These are phyloP conservation scores for Daedalea quercina DNA, from an alignment of 768 basidiomycete species.

Conservation along the genomic window DNA sequence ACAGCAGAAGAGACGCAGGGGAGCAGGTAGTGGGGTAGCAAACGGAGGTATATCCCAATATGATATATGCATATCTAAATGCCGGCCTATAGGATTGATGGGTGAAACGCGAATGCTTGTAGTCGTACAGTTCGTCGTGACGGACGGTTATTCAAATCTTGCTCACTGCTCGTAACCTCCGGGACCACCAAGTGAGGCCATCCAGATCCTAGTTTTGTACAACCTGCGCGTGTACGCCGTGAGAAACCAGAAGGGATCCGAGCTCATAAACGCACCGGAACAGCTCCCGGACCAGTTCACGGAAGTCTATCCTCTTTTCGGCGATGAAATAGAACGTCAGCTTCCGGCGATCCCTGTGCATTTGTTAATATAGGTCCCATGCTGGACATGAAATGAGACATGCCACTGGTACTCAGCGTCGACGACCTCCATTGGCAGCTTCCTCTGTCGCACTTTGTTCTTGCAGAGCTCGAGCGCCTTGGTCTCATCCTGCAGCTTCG, in stretches of 20 bases:
- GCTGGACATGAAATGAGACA: conserved; percentile 19
- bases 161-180: conserved; percentile 36
- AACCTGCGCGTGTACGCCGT: conserved; percentile 36
- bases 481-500: conserved; percentile 85
- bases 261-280: conserved; percentile 57
- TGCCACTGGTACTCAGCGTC: conserved; percentile 99
- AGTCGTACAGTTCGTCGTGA: not conserved
- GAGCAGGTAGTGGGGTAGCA: not conserved
- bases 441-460: conserved; percentile 88
- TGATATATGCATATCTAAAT: conserved; percentile 6
- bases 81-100: not conserved
- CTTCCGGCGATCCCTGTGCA: conserved; percentile 88
- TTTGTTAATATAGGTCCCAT: not conserved
- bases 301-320: conserved; percentile 92
- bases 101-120: not conserved
- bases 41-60: conserved; percentile 6
- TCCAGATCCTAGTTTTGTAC: conserved; percentile 95
- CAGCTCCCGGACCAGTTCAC: conserved; percentile 91
- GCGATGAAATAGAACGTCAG: conserved; percentile 97
- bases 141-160: not conserved
- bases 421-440: conserved; percentile 96
- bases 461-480: conserved; percentile 90
- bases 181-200: conserved; percentile 71
- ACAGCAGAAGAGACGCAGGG: not conserved
- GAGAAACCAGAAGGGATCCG: not conserved